Evolutionary conservation across 768 basidiomycete species (phyloP).

Genomic region (Flagelloscypha sp.): DNA sequence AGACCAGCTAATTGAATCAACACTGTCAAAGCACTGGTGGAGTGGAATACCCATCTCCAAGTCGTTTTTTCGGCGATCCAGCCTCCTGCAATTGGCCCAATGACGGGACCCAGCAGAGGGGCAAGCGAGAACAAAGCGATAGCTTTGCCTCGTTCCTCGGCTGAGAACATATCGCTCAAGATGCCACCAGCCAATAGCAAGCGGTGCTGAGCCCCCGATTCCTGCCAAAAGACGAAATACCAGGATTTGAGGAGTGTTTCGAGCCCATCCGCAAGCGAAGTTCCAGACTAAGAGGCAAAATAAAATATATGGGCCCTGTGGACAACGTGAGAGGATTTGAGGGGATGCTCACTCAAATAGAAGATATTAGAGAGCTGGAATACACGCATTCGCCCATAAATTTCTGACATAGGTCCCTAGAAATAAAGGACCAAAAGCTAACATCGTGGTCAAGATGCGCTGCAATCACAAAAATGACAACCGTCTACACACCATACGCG

Average conservation of each 20-base stretch:
- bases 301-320: slow-evolving; percentile 1
- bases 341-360: slow-evolving; percentile 41
- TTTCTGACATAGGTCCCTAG: slow-evolving; percentile 59
- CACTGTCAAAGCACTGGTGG: slow-evolving; percentile 50
- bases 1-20: slow-evolving; percentile 48
- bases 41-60: slow-evolving; percentile 77
- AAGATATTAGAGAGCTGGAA: slow-evolving; percentile 59
- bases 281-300: slow-evolving; percentile 42
- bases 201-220: slow-evolving; percentile 64
- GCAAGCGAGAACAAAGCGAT: slow-evolving; percentile 58
- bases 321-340: background rate
- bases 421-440: slow-evolving; percentile 46
- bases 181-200: slow-evolving; percentile 61
- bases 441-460: background rate
- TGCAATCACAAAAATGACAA: background rate
- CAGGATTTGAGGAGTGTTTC: slow-evolving; percentile 48
- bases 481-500: slow-evolving; percentile 43
- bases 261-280: slow-evolving; percentile 55
- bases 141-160: slow-evolving; percentile 58
- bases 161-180: slow-evolving; percentile 50
- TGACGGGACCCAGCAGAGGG: slow-evolving; percentile 55
- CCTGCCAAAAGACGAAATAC: slow-evolving; percentile 65
- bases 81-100: slow-evolving; percentile 56
- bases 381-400: slow-evolving; percentile 58
- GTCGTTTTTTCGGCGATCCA: slow-evolving; percentile 57